phyloP scores from a whole-genome alignment of 805 yeast genomes.

The Candida coleopterorum region DNA sequence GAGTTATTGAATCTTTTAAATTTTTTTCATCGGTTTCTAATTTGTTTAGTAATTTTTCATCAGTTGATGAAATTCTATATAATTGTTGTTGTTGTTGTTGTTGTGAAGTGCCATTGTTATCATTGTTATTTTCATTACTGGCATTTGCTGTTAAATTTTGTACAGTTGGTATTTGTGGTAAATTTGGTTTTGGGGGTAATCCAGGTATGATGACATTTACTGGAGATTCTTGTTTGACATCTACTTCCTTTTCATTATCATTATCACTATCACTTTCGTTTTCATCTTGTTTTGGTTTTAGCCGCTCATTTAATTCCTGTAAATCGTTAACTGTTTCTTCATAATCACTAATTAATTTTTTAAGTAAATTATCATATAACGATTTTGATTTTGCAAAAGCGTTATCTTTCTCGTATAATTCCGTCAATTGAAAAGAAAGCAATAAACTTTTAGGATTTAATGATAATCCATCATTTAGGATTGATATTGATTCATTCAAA shows the following conservation, averaged over 20 bases:
- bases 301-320: slow-evolving; percentile 14
- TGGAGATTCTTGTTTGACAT: not conserved
- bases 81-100: too few relatives aligned
- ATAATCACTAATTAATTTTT: slow-evolving; percentile 38
- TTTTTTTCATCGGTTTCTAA: slow-evolving; percentile 19
- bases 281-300: slow-evolving; percentile 10
- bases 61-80: slow-evolving; percentile 13
- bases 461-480: slow-evolving; percentile 50
- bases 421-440: slow-evolving; percentile 63
- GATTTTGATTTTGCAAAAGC: slow-evolving; percentile 47
- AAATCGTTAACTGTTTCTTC: slow-evolving; percentile 18
- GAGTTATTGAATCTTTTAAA: slow-evolving; percentile 44
- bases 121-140: slow-evolving; percentile 10
- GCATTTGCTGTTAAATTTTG: slow-evolving; percentile 1
- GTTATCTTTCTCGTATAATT: slow-evolving; percentile 57
- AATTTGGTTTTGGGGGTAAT: slow-evolving; percentile 6
- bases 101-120: slow-evolving; percentile 1
- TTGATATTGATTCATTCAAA: slow-evolving; percentile 37
- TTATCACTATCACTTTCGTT: slow-evolving; percentile 8
- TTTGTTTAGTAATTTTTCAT: slow-evolving; percentile 17
- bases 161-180: slow-evolving; percentile 3
- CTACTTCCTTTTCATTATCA: slow-evolving; percentile 8
- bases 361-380: slow-evolving; percentile 48
- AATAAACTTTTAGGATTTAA: slow-evolving; percentile 70
- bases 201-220: slow-evolving; percentile 7